Evolutionary conservation across 2,329 filamentous ascomycete species (phyloP).

Genomic region (Helminthosporium solani): DNA sequence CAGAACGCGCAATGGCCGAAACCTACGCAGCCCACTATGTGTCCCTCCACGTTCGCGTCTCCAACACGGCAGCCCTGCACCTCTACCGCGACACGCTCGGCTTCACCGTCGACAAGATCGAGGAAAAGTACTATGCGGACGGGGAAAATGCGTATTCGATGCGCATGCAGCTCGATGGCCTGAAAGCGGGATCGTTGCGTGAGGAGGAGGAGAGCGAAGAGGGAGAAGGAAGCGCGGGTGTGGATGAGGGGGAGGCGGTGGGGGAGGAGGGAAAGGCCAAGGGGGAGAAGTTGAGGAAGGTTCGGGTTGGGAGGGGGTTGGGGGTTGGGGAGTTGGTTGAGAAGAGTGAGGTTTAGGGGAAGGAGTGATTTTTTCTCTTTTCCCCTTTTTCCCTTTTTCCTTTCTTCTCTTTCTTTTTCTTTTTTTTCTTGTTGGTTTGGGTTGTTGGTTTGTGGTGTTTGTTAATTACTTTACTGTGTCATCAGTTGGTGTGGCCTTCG

Average conservation of each 20-base stretch:
- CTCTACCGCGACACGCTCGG: constrained; percentile 91
- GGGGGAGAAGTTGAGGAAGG: constrained; percentile 57
- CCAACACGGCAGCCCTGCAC: constrained; percentile 85
- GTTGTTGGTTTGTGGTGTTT: too few relatives aligned
- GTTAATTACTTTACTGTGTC: too few relatives aligned
- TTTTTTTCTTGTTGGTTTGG: neutral
- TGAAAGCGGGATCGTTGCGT: constrained; percentile 56
- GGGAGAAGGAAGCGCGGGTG: constrained; percentile 39
- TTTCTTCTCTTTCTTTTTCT: too few relatives aligned
- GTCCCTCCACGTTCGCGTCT: constrained; percentile 91
- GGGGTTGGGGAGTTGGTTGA: constrained; percentile 78
- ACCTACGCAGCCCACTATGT: constrained; percentile 90
- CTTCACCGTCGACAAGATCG: constrained; percentile 83
- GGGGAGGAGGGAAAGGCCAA: constrained; percentile 31
- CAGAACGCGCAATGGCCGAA: constrained; percentile 95
- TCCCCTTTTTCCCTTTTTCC: too few relatives aligned
- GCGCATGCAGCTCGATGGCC: constrained; percentile 73
- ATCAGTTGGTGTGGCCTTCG: too few relatives aligned
- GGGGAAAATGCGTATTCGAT: constrained; percentile 95
- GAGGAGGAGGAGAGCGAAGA: constrained; percentile 24
- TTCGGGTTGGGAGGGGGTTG: constrained; percentile 75
- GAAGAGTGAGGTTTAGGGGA: constrained; percentile 55
- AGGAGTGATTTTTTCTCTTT: too few relatives aligned
- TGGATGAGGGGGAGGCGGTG: constrained; percentile 38
- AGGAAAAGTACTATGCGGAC: constrained; percentile 93